Evolutionary conservation across 495 filamentous ascomycete species (phyloP), one percentile per base, ranked within the genome.

Genomic region (Paragyromitra xinjiangensis): DNA sequence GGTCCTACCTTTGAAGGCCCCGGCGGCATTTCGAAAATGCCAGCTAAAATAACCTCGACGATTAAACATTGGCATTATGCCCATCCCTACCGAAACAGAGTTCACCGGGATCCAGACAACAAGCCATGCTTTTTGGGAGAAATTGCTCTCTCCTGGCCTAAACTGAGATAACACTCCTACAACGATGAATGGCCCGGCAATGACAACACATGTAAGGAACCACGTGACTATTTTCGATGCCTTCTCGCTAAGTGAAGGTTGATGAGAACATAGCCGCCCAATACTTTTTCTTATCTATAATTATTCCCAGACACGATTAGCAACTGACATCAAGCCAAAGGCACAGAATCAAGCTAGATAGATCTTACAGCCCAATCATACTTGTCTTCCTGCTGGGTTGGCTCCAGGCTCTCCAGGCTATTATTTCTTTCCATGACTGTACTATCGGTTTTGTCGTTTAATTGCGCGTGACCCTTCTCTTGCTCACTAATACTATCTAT

Each of bases 101-200:
- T 61, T 70, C 16, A 70, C 45, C 6, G 22, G 53, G n/a, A 70
- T 11, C 67, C 67, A 70, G 19, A 61, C 11, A 7, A 26, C 24
- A 39, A 59, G n/a, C 66, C 53, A 69, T 2, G 16, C 51, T 37
- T 39, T 9, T 12, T 48, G 50, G n/a, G 51, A 6, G 37, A 59
- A 29, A 42, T 3, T 48, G 34, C 66, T 69, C 7, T 59, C n/a
- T n/a, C n/a, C n/a, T n/a, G n/a, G 4, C 16, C 8, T 12, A n/a
- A 59, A 69, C 0, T 37, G 11, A 9, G 48, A 48, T 6, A 69
- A 42, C 7, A 19, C 1, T 5, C 53, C 66, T 42, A 34, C 22
- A 29, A 69, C 14, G 14, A 48, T 40, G 53, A 58, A 69, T 1
- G 66, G 66, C 3, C 51, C 53, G 2, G 9, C 22, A 6, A 69